Base-by-base conservation (phyloP, 768 basidiomycete genomes). In the Tricholoma sp. region DNA sequence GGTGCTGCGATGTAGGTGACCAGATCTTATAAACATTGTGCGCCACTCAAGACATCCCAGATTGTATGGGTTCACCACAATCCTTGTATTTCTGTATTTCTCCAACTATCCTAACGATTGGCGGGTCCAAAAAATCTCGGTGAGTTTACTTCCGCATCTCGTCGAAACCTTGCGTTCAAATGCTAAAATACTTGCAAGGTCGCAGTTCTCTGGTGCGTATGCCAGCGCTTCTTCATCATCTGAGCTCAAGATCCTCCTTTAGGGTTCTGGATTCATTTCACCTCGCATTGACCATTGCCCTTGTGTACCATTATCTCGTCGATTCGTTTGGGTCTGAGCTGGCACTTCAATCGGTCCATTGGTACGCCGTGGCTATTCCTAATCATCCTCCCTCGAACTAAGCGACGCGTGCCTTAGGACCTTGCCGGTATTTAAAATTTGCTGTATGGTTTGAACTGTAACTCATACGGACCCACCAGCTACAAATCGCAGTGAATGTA, bases 251-350 rank as follows among this genome's bases (percentile, higher is more conserved):
- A 13, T 17, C 1, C 10, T 33, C 45, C 33, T 10, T 6, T 34
- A 66, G 65, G 63, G 31, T 50, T 11, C 45, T 66, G 42, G 70
- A 71, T 52, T 60, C 65, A 18, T 41, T 67, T 29, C 67, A 70
- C 42, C 60, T 71, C 10, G 59, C 63, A 2, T 54, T 69, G 20
- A 69, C 60, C 20, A 54, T 65, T 34, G 60, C 62, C 33, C 63
- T 66, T 5, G 50, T 71, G n/a, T 71, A 70, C 50, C 63, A 68
- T 54, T 71, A 71, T 50, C 32, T 65, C 15, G 53, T 71, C 13
- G 42, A 41, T 13, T 57, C 58, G 7, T 71, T 70, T 53, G 69
- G 69, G 20, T 53, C 64, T 28, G 8, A 53, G 12, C 8, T 36
- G 15, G 67, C 61, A 3, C 15, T 62, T 11, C 41, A 50, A 28